Evolutionary conservation across 2,329 filamentous ascomycete genomes (phyloP), one percentile per base, ranked within the genome.

Genomic region (Colletotrichum endophyticum): DNA sequence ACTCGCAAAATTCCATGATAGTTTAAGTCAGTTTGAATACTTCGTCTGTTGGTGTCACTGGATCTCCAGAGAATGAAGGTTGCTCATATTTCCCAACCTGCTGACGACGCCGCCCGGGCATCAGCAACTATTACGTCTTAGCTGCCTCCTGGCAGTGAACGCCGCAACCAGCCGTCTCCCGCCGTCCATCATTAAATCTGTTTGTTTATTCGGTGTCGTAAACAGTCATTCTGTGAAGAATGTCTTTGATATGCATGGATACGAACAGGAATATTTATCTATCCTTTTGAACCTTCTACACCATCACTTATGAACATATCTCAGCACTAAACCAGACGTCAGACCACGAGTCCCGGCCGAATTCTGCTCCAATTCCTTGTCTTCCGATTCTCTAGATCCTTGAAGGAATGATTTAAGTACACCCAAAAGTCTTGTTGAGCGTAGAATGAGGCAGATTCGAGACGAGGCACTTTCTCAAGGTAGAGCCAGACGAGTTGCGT

Each of bases 361-460:
- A 11, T 7, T 11, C 11, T 30, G 9, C 3, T 3, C 11, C 2
- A 11, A 4, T 30, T 30, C 1, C 11, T 30, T 30, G 8, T 39
- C 4, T 39, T 19, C 8, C 5, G 5, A 11, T 19, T 19, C 19
- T n/a, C 19, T 44, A 44, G 19, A n/a, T n/a, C 32, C 13, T 34
- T 1, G 13, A 4, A 13, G 13, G 12, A 34, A 13, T 34, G 12
- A 1, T 34, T 13, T 6, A 13, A 34, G 13, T 34, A 34, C 12
- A 13, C 3, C 11, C 4, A 13, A 1, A 34, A 5, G 5, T 34
- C 6, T n/a, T n/a, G n/a, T n/a, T n/a, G n/a, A n/a, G n/a, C n/a
- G n/a, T n/a, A n/a, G n/a, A n/a, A n/a, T n/a, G n/a, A n/a, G n/a
- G n/a, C n/a, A n/a, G n/a, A n/a, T n/a, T n/a, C n/a, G n/a, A n/a